These are phyloP conservation scores for Colletotrichum tanaceti DNA, from an alignment of 2,329 filamentous ascomycete species.

Conservation along the genomic window DNA sequence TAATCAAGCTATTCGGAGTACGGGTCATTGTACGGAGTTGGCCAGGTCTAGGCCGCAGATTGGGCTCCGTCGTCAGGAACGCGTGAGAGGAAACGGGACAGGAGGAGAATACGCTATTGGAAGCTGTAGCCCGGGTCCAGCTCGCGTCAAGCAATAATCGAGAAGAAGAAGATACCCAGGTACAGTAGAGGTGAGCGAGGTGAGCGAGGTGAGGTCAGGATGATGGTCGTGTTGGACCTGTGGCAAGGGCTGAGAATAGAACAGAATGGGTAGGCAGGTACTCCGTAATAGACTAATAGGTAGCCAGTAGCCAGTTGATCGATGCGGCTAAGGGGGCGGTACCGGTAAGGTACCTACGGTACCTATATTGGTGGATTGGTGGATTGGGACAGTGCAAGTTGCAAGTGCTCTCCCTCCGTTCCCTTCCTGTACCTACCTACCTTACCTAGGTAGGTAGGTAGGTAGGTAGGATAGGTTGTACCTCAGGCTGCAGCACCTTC, in stretches of 20 bases:
- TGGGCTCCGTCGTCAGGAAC: constrained; percentile 36
- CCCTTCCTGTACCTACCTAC: constrained; percentile 4
- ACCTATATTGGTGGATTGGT: constrained; percentile 5
- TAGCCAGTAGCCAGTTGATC: not conserved
- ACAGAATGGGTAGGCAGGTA: not conserved
- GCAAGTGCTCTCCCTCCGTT: constrained; percentile 5
- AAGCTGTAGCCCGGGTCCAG: constrained; percentile 1
- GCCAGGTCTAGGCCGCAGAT: constrained; percentile 30
- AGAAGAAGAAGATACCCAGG: constrained; percentile 8
- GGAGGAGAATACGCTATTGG: constrained; percentile 20
- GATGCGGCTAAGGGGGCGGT: constrained; percentile 12
- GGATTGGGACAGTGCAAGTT: constrained; percentile 13
- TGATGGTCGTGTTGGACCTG: constrained; percentile 19
- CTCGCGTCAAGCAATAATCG: not conserved
- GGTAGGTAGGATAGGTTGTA: too few relatives aligned
- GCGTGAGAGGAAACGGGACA: constrained; percentile 24
- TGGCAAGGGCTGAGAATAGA: constrained; percentile 15
- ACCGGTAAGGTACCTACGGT: not conserved
- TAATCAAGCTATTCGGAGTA: constrained; percentile 22
- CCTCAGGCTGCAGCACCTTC: constrained; percentile 5
- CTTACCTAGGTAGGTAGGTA: too few relatives aligned
- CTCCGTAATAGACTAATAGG: too few relatives aligned
- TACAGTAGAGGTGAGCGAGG: not conserved
- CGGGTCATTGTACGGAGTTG: constrained; percentile 25
- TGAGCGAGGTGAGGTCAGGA: constrained; percentile 10